Base-by-base conservation (phyloP, 306 rosid species). In the Cotoneaster glaucophyllus region DNA sequence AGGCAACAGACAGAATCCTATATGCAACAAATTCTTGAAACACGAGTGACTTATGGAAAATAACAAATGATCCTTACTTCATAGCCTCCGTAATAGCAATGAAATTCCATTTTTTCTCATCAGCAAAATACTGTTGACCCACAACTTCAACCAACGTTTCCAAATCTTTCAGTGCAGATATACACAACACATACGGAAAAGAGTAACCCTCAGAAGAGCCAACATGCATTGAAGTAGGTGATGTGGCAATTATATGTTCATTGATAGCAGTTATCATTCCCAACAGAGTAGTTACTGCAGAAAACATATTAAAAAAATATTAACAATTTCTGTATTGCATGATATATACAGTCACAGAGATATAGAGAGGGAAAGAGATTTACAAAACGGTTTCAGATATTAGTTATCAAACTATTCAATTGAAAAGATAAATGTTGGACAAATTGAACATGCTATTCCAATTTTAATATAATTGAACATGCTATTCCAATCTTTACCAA, bases 61-160 rank as follows among this genome's bases (percentile, higher is more conserved):
- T 66, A 52, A 64, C 22, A 58, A 43, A n/a, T 71, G 54, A 48
- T 69, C 64, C 97, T 87, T 90, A 95, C 97, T 95, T 95, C 82
- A 74, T 76, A 67, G 88, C 97, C 82, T 95, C 99, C 65, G 90
- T 92, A 84, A 88, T 44, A 62, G 97, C 96, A 75, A 95, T 91
- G 86, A 90, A 95, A 85, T 89, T 92, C 99, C 97, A 95, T 82
- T 90, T 93, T 82, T 85, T 92, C 41, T 92, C 91, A 22, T 95
- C 93, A 0, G 97, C 97, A 83, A 84, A 95, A 83, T 87, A 95
- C 24, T 95, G 97, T 64, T 90, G 89, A 31, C 97, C 91, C 77
- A 84, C 93, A 75, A 95, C 97, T 88, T 95, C 99, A 82, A 88
- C 89, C 82, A 95, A 79, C 2, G 96, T 88, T 85, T 95, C 97